These are phyloP conservation scores for Effrenium voratum DNA, from an alignment of 73 alveolate genomes.

Conservation along the genomic window DNA sequence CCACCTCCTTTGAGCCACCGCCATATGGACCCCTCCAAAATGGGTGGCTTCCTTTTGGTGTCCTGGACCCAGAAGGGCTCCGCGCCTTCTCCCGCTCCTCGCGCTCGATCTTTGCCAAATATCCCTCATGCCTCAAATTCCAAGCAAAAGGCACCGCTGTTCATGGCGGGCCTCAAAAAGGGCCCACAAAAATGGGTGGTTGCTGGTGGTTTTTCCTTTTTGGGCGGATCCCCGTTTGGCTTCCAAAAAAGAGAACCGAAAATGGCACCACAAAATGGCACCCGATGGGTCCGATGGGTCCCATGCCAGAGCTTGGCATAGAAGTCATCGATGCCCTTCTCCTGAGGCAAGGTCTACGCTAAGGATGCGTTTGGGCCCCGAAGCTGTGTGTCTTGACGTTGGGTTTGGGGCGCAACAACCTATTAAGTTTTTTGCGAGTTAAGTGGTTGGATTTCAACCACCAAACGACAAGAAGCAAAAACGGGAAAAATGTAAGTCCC, in stretches of 20 bases:
- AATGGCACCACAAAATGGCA: too few species aligned
- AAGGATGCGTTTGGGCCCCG: neutral
- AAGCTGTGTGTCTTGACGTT: too few species aligned
- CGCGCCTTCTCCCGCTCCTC: conserved; percentile 92
- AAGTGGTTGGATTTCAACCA: too few species aligned
- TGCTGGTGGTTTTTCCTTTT: neutral
- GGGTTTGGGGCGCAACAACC: too few species aligned
- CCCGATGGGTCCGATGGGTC: too few species aligned
- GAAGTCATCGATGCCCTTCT: conserved; percentile 91
- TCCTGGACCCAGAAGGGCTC: too few species aligned
- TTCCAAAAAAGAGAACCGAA: neutral
- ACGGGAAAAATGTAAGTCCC: too few species aligned
- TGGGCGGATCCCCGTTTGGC: neutral
- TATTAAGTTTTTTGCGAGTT: too few species aligned
- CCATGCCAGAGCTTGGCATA: conserved; percentile 79
- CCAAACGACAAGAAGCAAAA: too few species aligned
- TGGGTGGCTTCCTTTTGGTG: neutral
- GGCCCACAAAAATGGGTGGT: too few species aligned
- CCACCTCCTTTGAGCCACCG: neutral
- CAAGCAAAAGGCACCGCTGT: neutral
- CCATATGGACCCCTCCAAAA: neutral
- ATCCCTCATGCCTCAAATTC: conserved; percentile 61
- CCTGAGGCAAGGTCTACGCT: neutral
- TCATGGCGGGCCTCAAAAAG: too few species aligned
- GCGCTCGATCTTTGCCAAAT: conserved; percentile 91